A percentile compares a stretch with the other conserved stretches of the same genome.
Conservation (phyloP, 2,329 filamentous ascomycete genomes). For the Trichoderma cornu-damae region DNA sequence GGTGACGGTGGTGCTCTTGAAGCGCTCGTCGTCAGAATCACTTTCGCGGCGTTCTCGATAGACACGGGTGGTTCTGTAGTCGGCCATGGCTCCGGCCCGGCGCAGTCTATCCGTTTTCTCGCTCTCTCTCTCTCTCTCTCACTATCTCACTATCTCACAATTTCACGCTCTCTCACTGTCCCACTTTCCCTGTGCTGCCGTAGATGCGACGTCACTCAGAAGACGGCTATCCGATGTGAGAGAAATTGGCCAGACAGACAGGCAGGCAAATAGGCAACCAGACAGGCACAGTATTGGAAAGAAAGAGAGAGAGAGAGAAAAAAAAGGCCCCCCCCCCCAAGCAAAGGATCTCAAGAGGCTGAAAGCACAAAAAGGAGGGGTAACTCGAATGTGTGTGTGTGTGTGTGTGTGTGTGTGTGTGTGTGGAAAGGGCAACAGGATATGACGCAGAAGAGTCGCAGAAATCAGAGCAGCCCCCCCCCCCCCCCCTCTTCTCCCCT, state of each 20-base stretch:
- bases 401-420: too few relatives aligned
- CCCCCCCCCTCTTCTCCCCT: too few relatives aligned
- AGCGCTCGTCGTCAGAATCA: slow-evolving; percentile 42
- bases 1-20: slow-evolving; percentile 45
- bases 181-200: not conserved
- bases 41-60: slow-evolving; percentile 33
- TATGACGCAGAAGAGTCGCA: slow-evolving; percentile 16
- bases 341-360: slow-evolving; percentile 8
- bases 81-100: slow-evolving; percentile 30
- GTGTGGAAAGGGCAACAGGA: slow-evolving; percentile 7
- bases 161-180: not conserved
- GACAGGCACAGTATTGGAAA: slow-evolving; percentile 19
- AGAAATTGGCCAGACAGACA: too few relatives aligned
- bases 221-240: too few relatives aligned
- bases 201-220: not conserved
- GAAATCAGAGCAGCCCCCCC: not conserved
- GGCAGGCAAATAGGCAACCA: not conserved
- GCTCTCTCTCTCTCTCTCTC: not conserved
- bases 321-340: too few relatives aligned
- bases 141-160: not conserved
- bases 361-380: slow-evolving; percentile 2
- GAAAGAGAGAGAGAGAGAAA: not conserved
- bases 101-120: not conserved
- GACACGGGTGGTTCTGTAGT: slow-evolving; percentile 32
- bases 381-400: not conserved